phyloP scores from a whole-genome alignment of 306 rosid species.

The Acacia confusa region DNA sequence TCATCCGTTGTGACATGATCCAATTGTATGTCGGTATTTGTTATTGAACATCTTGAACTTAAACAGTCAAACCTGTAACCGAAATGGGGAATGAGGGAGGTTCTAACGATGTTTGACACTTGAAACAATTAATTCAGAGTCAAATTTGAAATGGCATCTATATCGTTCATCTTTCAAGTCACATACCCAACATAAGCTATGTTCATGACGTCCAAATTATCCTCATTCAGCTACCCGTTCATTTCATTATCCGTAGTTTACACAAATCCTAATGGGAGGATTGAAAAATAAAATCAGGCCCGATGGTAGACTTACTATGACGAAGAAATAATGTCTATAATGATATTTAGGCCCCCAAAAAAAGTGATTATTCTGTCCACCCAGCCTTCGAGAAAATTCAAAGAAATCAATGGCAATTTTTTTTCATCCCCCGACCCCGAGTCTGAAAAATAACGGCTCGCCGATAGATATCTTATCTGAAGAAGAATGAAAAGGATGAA shows the following conservation, averaged over 20 bases:
- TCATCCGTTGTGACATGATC: constrained; percentile 51
- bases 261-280: background rate
- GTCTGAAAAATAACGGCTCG: background rate
- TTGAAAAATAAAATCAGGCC: background rate
- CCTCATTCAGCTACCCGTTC: background rate
- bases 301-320: background rate
- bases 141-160: background rate
- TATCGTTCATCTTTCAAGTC: background rate
- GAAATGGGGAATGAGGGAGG: background rate
- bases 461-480: background rate
- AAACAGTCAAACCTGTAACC: constrained; percentile 57
- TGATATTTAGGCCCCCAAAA: background rate
- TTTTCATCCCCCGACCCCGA: background rate
- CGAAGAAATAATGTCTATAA: background rate
- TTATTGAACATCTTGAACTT: constrained; percentile 68
- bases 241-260: background rate
- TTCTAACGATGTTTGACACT: background rate
- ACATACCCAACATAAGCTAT: background rate
- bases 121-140: background rate
- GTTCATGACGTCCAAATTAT: background rate
- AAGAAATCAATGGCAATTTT: background rate
- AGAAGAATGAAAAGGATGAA: background rate
- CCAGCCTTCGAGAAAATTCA: background rate
- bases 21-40: constrained; percentile 63
- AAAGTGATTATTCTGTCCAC: background rate